phyloP scores from a whole-genome alignment of 768 basidiomycete genomes.

The Boletus bicolor region DNA sequence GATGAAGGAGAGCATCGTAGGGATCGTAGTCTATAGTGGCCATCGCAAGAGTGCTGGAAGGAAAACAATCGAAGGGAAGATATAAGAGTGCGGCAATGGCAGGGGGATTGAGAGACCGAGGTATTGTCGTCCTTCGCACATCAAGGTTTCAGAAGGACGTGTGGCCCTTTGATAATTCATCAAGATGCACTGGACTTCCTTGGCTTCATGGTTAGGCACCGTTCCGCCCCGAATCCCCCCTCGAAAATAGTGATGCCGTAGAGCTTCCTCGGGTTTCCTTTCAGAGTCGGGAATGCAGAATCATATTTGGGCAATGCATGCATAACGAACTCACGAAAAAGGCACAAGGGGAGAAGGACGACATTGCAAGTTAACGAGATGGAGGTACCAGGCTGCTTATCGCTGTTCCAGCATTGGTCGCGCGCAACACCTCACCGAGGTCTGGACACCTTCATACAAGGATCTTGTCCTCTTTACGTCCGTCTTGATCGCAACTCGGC shows the following conservation, averaged over 20 bases:
- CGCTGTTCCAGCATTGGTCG: background rate
- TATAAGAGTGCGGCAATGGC: constrained; percentile 14
- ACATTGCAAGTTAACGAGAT: background rate
- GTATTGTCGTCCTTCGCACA: background rate
- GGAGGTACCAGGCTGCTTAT: background rate
- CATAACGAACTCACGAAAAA: constrained; percentile 4
- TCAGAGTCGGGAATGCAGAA: background rate
- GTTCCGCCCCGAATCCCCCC: background rate
- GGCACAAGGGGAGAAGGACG: constrained; percentile 7
- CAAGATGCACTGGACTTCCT: background rate
- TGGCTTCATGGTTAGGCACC: background rate
- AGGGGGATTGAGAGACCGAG: background rate
- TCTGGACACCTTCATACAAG: background rate
- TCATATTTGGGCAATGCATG: background rate
- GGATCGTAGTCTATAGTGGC: constrained; percentile 69
- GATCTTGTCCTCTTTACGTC: background rate
- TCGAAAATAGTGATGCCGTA: background rate
- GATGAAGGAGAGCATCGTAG: constrained; percentile 76
- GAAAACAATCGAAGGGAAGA: background rate
- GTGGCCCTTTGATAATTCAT: background rate
- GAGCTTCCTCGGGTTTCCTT: constrained; percentile 1
- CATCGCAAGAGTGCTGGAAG: constrained; percentile 2
- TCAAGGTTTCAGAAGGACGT: background rate
- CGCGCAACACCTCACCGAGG: background rate
- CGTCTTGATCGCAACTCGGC: background rate